Evolutionary conservation across 2,329 filamentous ascomycete species (phyloP).

Genomic region (Pezicula neosporulosa): DNA sequence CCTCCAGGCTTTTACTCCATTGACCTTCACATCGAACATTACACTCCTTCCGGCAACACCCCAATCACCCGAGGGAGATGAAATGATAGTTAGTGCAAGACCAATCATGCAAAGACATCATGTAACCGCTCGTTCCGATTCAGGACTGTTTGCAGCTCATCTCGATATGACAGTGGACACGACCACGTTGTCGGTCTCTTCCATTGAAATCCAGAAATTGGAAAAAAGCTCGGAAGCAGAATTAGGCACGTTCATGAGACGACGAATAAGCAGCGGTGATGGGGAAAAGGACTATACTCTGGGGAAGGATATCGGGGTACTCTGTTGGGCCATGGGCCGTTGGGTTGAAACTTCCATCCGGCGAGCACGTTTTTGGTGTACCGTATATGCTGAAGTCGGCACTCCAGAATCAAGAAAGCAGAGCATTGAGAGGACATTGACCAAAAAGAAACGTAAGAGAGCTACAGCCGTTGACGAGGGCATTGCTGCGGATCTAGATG

Average conservation of each 20-base stretch:
- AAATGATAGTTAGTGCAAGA: conserved; percentile 13
- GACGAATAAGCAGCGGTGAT: conserved; percentile 26
- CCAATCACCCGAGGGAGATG: conserved; percentile 8
- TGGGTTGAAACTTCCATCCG: conserved; percentile 61
- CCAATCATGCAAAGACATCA: conserved; percentile 48
- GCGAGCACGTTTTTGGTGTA: conserved; percentile 61
- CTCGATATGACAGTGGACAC: conserved; percentile 57
- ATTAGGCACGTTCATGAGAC: conserved; percentile 44
- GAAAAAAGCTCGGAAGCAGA: conserved; percentile 57
- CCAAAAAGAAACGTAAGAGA: conserved; percentile 17
- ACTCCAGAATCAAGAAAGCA: conserved; percentile 27
- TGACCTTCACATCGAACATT: conserved; percentile 56
- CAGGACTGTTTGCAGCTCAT: conserved; percentile 51
- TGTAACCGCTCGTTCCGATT: conserved; percentile 46
- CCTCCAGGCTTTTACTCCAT: conserved; percentile 66
- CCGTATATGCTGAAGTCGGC: conserved; percentile 45
- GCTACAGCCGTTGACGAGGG: conserved; percentile 27
- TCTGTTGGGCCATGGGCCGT: conserved; percentile 66
- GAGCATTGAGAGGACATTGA: conserved; percentile 8
- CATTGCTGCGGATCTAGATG: conserved; percentile 24
- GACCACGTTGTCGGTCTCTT: conserved; percentile 45
- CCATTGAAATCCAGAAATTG: conserved; percentile 50
- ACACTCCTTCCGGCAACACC: conserved; percentile 36
- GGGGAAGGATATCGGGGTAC: conserved; percentile 53
- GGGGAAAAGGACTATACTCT: conserved; percentile 36